A percentile compares a stretch with the other conserved stretches of the same genome.
These are phyloP conservation scores for Pyrenula aspistea DNA, from an alignment of 495 filamentous ascomycete genomes.

Conservation along the genomic window DNA sequence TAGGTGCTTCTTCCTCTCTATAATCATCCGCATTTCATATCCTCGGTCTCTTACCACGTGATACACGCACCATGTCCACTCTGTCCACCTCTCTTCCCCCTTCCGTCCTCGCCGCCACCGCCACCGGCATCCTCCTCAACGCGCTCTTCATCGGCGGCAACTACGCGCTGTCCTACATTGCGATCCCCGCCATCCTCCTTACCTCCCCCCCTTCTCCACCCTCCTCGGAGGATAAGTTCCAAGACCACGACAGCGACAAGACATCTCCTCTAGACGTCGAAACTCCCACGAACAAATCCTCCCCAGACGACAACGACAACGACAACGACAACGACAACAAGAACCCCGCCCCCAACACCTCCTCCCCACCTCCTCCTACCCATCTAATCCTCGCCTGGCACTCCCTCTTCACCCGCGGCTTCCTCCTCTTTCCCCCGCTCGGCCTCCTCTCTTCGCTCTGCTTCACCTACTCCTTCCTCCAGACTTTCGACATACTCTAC, in stretches of 20 bases:
- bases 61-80: no score
- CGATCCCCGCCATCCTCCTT: neutral
- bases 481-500: neutral
- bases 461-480: neutral
- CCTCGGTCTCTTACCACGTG: no score
- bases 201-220: neutral
- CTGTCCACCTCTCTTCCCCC: neutral
- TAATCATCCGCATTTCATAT: no score
- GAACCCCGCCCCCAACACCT: no score
- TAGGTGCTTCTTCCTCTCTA: no score
- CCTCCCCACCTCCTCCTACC: no score
- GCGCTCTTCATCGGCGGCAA: neutral
- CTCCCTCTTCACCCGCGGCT: neutral
- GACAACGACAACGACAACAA: no score
- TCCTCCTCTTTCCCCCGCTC: neutral
- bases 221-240: neutral
- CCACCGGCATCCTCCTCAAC: neutral
- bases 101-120: neutral
- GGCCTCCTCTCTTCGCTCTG: neutral
- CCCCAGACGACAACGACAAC: no score
- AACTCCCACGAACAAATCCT: no score
- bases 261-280: no score
- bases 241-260: no score
- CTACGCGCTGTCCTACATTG: neutral
- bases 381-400: neutral